A percentile compares a stretch with the other conserved stretches of the same genome.
phyloP scores from a whole-genome alignment of 2,329 filamentous ascomycete species.

The Boeremia lycopersici region DNA sequence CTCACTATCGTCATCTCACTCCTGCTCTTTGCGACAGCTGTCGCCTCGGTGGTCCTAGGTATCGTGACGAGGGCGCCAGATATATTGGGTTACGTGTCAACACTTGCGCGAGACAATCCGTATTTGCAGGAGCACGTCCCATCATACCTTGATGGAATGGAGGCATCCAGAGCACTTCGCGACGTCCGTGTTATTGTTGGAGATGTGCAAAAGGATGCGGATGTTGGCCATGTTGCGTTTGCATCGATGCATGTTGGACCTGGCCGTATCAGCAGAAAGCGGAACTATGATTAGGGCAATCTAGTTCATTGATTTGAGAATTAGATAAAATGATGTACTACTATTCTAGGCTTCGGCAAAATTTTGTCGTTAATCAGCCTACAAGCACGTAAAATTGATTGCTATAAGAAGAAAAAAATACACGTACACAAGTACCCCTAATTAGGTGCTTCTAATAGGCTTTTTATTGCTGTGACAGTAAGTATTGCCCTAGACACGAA shows the following conservation, averaged over 20 bases:
- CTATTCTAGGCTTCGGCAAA: too few species aligned
- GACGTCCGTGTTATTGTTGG: constrained; percentile 4
- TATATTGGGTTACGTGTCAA: constrained; percentile 12
- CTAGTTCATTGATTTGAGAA: not conserved
- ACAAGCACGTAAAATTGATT: too few species aligned
- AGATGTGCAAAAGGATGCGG: constrained; percentile 1
- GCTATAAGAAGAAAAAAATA: too few species aligned
- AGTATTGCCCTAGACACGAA: too few species aligned
- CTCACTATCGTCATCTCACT: not conserved
- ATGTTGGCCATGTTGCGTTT: constrained; percentile 6
- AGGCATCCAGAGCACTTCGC: not conserved
- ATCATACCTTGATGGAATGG: constrained; percentile 1
- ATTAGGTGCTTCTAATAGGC: too few species aligned
- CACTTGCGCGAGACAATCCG: not conserved
- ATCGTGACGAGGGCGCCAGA: constrained; percentile 3
- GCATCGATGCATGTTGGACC: constrained; percentile 3
- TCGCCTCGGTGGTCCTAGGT: not conserved
- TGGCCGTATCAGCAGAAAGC: not conserved
- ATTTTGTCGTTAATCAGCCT: too few species aligned
- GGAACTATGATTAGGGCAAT: not conserved
- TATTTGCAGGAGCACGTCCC: not conserved
- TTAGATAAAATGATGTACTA: too few species aligned
- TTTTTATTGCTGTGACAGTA: too few species aligned
- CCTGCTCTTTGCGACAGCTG: not conserved
- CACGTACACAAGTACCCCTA: too few species aligned